phyloP scores from a whole-genome alignment of 2,329 filamentous ascomycete species.

The Massarina eburnea region DNA sequence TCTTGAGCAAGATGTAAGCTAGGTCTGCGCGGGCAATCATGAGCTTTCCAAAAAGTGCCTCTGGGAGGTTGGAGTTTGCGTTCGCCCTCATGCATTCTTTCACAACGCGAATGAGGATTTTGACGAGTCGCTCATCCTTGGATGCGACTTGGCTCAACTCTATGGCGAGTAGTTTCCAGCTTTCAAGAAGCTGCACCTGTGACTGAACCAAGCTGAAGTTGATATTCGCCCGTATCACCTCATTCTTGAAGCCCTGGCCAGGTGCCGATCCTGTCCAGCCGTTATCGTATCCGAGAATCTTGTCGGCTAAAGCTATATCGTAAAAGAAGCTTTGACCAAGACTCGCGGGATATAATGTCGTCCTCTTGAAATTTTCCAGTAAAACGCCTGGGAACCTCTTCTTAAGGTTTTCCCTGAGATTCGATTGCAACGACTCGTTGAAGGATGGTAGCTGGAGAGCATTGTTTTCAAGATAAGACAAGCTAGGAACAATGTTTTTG shows the following conservation, averaged over 20 bases:
- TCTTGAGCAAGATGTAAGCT: slow-evolving; percentile 78
- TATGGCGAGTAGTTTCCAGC: slow-evolving; percentile 85
- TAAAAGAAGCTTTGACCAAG: slow-evolving; percentile 84
- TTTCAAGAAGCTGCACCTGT: slow-evolving; percentile 81
- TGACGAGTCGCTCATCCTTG: slow-evolving; percentile 60
- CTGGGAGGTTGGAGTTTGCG: slow-evolving; percentile 68
- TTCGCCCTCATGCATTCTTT: slow-evolving; percentile 80
- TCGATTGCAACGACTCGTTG: slow-evolving; percentile 82
- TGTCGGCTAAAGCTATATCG: slow-evolving; percentile 72
- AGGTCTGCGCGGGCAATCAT: slow-evolving; percentile 77
- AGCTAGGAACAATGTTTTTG: slow-evolving; percentile 69
- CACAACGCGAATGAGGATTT: slow-evolving; percentile 72
- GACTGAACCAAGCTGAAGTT: slow-evolving; percentile 92
- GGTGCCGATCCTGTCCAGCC: slow-evolving; percentile 65
- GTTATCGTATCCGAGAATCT: slow-evolving; percentile 74
- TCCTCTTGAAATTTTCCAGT: slow-evolving; percentile 79
- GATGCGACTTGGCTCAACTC: slow-evolving; percentile 72
- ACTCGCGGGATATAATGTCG: slow-evolving; percentile 62
- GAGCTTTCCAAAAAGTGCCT: slow-evolving; percentile 79
- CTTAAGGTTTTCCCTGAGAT: slow-evolving; percentile 82
- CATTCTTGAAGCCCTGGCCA: slow-evolving; percentile 73
- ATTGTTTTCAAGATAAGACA: slow-evolving; percentile 78
- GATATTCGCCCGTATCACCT: slow-evolving; percentile 83
- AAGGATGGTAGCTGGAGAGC: slow-evolving; percentile 80
- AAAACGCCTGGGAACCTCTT: slow-evolving; percentile 73